Base-by-base conservation (phyloP, 305 asterid genomes). In the Nicotiana rustica region DNA sequence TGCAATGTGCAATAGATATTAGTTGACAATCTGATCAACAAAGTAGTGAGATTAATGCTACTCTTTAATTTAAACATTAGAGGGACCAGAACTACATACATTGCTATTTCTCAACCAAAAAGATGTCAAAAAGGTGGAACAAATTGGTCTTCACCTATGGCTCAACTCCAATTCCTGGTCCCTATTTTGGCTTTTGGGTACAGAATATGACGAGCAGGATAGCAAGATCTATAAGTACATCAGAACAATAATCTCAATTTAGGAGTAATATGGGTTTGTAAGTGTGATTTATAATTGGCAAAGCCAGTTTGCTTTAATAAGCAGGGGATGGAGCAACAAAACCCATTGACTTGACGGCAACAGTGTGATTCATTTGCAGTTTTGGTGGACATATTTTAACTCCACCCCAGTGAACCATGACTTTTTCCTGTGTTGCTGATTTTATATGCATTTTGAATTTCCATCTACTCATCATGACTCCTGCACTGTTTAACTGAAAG, bases 401-500 rank as follows among this genome's bases (percentile, higher is more conserved):
- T 73, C 21, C 62, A 13, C 41, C 21, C 41, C 38, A 21, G 62
- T 1, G 41, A 73, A 25, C 62, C 3, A 47, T 6, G 79, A 21
- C 41, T 61, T 47, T 73, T 25, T 73, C 49, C 47, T 52, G 80
- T 75, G 47, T 75, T 21, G 25, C 36, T 73, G 41, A 52, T 29
- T 75, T 75, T 52, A 14, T 13, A 13, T 75, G 10, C 17, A 55
- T 25, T 17, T 76, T 8, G 47, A 52, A 52, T 52, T 76, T 75
- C 65, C 60, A 13, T 61, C 41, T 56, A 4, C 76, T 61, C 83
- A 52, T 73, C 81, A 17, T 13, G 41, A 33, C 56, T 77, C 49
- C 56, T 19, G 21, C 12, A 7, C 60, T 31, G 55, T 19, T 79
- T 33, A 64, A 64, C 76, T 14, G 21, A 44, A 79, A 38, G 82